A percentile compares a stretch with the other conserved stretches of the same genome.
Conservation (phyloP, 176 grass and related monocot genomes). For the Musa troglodytarum region DNA sequence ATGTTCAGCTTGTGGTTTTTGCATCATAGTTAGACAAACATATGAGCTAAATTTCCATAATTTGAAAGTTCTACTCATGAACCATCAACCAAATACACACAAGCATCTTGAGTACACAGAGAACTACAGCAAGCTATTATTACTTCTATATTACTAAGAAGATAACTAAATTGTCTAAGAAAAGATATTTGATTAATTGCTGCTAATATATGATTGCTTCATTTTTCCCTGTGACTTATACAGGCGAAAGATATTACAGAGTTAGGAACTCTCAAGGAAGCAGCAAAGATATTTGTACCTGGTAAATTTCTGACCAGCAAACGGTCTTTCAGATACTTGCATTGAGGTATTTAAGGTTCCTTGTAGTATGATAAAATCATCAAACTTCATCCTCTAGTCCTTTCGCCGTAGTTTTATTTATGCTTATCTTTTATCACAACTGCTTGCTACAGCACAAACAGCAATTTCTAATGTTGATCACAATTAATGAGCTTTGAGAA, state of each 20-base stretch:
- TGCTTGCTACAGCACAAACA: not conserved
- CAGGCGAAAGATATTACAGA: slow-evolving; percentile 92
- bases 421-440: not conserved
- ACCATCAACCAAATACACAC: not conserved
- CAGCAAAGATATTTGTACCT: slow-evolving; percentile 92
- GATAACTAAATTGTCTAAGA: not conserved
- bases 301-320: slow-evolving; percentile 35
- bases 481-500: not conserved
- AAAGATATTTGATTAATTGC: not conserved
- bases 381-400: not conserved
- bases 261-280: slow-evolving; percentile 77
- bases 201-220: slow-evolving; percentile 17
- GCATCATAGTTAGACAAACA: not conserved
- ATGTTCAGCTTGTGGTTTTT: not conserved
- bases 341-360: not conserved
- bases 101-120: not conserved
- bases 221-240: slow-evolving; percentile 4
- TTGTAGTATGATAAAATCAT: not conserved
- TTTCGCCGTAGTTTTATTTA: not conserved
- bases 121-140: not conserved
- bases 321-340: not conserved
- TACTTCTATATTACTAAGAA: not conserved
- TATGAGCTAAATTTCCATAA: not conserved
- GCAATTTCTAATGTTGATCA: too few relatives aligned
- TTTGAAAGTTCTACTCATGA: not conserved